Evolutionary conservation across 2,329 filamentous ascomycete genomes (phyloP), one percentile per base, ranked within the genome.

Genomic region (Aspergillus oerlinghausenensis): DNA sequence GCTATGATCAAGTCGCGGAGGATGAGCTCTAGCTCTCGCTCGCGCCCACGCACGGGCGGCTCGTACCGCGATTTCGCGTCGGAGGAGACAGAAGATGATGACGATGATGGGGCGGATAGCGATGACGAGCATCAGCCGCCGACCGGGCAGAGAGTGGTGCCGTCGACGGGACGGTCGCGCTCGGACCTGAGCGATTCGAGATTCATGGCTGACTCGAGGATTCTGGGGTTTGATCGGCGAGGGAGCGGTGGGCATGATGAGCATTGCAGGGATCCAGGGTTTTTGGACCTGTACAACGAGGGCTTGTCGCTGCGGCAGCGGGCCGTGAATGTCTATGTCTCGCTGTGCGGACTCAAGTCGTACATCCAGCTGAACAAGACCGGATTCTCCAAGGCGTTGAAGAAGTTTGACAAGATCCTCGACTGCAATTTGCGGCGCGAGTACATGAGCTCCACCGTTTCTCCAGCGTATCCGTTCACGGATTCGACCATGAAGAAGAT

Each of bases 391-490:
- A 99, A 99, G 76, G 92, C 96, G 0, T 78, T 97, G 64, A 99
- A 99, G 77, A 99, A 99, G 75, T 99, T 94, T 69, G 94, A 99
- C 81, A 99, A 99, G 80, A 97, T 89, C 56, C 77, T 96, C 56
- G 88, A 97, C 73, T 87, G 88, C 62, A 87, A 87, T 65, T 79
- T 97, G 55, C 92, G 93, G 63, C 79, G 84, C 14, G 79, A 82
- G 49, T 99, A 96, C 72, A 85, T 97, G 73, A 82, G 84, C 55
- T 77, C 84, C 32, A 81, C 84, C 38, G 91, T 99, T 53, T 85
- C 89, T 56, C 80, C 86, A 1, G 89, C 92, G 0, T 90, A 94
- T 66, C 88, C 92, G 0, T 99, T 99, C 76, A 84, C 84, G 50
- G 80, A 86, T 10, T 81, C 84, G 48, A 94, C 90, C 0, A 86